These are phyloP conservation scores for Dipteronia sinensis DNA, from an alignment of 345 rosid genomes.

Conservation along the genomic window DNA sequence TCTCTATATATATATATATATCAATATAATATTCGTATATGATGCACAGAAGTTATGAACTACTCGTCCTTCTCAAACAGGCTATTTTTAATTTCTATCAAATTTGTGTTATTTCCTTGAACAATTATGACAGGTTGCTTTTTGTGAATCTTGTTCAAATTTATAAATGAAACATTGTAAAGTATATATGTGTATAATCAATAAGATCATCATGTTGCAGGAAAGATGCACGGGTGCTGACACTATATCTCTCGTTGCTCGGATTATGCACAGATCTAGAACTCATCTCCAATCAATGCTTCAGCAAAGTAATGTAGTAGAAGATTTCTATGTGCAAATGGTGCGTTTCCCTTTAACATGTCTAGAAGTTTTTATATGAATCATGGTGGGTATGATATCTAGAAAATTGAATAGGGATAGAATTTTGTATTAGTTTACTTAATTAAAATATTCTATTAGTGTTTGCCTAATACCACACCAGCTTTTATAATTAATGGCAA, in stretches of 20 bases:
- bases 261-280: slow-evolving; percentile 81
- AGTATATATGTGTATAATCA: neutral
- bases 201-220: slow-evolving; percentile 52
- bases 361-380: neutral
- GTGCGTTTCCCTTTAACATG: slow-evolving; percentile 41
- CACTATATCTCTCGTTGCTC: slow-evolving; percentile 79
- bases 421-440: slow-evolving; percentile 1
- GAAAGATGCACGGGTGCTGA: slow-evolving; percentile 96
- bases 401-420: neutral
- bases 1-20: too few species aligned
- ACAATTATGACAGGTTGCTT: slow-evolving; percentile 7
- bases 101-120: slow-evolving; percentile 10
- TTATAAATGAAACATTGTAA: slow-evolving; percentile 10
- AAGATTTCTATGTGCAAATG: slow-evolving; percentile 82
- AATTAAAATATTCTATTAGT: neutral
- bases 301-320: slow-evolving; percentile 80
- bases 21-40: too few species aligned
- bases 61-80: neutral
- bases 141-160: slow-evolving; percentile 11
- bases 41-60: neutral
- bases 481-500: neutral
- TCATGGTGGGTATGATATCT: neutral
- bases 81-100: neutral
- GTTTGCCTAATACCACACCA: neutral
- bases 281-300: slow-evolving; percentile 93